Base-by-base conservation (phyloP, 306 rosid species). In the Cicer pinnatifidum region DNA sequence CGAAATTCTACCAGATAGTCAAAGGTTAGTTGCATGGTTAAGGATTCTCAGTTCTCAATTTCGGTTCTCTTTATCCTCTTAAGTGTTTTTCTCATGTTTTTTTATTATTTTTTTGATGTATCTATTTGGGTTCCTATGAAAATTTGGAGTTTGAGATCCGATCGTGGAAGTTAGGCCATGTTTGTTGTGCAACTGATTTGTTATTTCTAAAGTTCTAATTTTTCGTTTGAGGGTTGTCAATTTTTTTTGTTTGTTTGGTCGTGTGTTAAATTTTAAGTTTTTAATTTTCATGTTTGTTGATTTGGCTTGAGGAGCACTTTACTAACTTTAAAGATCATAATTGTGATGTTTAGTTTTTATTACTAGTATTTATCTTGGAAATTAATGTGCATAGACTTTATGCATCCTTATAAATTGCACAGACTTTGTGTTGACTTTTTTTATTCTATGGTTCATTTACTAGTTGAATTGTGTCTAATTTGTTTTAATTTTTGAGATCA, bases 111-210 rank as follows among this genome's bases (percentile, higher is more conserved):
- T 48, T 11, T 11, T 50, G 11, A 17, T 52, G 7, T 65, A 5
- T 50, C 3, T 44, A 51, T 35, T 9, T 16, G 16, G 7, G 15
- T 61, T 11, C 8, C 13, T 1, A 56, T 37, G 45, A 53, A 62
- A 38, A 38, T 69, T 59, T 11, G 23, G 17, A 67, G 67, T 54
- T 81, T 61, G 78, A 76, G 88, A 88, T 86, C 92, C 75, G 67
- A 73, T 78, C 79, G 66, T 43, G 79, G 45, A 78, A 56, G 53
- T 53, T 71, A 43, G 56, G 63, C 71, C 44, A 9, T 57, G 61
- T 23, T 23, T 71, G 69, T 28, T 11, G n/a, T 75, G 56, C 20
- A 46, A 77, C 17, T 71, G 64, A 23, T 23, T 66, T 75, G 66
- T 19, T 13, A 2, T 63, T 67, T 79, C 5, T 53, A 39, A 53